These are phyloP conservation scores for Brassica incana DNA, from an alignment of 345 rosid species.

Conservation along the genomic window DNA sequence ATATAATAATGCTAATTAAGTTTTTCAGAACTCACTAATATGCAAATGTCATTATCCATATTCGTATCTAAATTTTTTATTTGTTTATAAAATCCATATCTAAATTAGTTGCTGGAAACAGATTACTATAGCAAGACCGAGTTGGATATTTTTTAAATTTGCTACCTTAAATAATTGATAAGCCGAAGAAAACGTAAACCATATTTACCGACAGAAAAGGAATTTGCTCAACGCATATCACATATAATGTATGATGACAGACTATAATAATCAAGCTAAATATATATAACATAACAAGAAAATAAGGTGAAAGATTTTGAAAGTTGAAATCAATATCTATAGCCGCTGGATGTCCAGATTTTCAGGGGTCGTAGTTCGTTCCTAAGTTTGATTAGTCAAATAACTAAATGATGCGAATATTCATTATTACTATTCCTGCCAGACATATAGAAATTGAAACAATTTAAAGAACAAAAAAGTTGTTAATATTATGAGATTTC, in stretches of 20 bases:
- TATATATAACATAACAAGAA: background rate
- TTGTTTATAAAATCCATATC: background rate
- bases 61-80: background rate
- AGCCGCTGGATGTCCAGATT: conserved; percentile 11
- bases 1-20: too few species aligned
- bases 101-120: conserved; percentile 10
- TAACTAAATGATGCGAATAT: background rate
- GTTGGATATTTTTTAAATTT: background rate
- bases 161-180: background rate
- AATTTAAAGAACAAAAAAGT: background rate
- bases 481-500: background rate
- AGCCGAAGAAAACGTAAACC: background rate
- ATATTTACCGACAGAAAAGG: background rate
- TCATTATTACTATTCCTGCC: background rate
- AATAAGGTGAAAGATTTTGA: conserved; percentile 13
- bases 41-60: background rate
- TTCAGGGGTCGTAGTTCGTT: conserved; percentile 6
- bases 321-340: background rate
- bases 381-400: background rate
- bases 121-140: background rate
- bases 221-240: background rate
- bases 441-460: background rate
- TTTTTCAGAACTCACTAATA: too few species aligned
- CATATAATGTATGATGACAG: background rate
- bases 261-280: conserved; percentile 1